Base-by-base conservation (phyloP, 495 filamentous ascomycete species). In the Apiosordaria backusii region DNA sequence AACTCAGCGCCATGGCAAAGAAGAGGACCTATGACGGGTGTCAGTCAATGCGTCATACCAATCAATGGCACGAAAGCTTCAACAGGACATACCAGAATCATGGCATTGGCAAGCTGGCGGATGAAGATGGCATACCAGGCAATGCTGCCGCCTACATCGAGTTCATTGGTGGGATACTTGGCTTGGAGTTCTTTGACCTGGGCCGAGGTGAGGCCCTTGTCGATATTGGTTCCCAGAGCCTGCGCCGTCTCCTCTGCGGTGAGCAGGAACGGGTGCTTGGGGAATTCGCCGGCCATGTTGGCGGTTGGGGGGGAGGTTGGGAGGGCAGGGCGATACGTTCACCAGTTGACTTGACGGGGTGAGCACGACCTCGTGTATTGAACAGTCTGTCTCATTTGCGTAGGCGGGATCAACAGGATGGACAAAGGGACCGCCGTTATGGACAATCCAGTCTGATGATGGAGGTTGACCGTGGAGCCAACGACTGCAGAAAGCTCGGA, bases 1-100 rank as follows among this genome's bases (percentile, higher is more conserved):
- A 96, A 69, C 89, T 91, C 50, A 96, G 80, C 40, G 83, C 87
- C 90, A 95, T 95, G 66, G 91, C 92, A 60, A 96, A 83, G 35
- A 95, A 84, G 23, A 97, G 82, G 45, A 97, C 90, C 88, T 92
- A 64, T 13, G 18, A 6, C 50, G 1, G 60, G 68, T 26, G 67
- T 69, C 58, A 72, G 45, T 52, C 35, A 13, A 72, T 66, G 66
- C 70, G 45, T 55, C 63, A 52, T 3, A 10, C 6, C 4, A 1
- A n/a, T 57, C 15, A 50, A 21, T 7, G 40, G 54, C 16, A 29
- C 45, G 4, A 4, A 55, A 19, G 52, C 22, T 9, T 55, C 19
- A 55, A 18, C 9, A 18, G 1, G 52, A 24, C 83, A 68, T 77
- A 87, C 79, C 79, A 88, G 70, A 64, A 87, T 85, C 86, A 90